Evolutionary conservation across 371 early-diverging fungal species (phyloP), one percentile per base, ranked within the genome.

Genomic region (Syncephalastrum contaminatum): DNA sequence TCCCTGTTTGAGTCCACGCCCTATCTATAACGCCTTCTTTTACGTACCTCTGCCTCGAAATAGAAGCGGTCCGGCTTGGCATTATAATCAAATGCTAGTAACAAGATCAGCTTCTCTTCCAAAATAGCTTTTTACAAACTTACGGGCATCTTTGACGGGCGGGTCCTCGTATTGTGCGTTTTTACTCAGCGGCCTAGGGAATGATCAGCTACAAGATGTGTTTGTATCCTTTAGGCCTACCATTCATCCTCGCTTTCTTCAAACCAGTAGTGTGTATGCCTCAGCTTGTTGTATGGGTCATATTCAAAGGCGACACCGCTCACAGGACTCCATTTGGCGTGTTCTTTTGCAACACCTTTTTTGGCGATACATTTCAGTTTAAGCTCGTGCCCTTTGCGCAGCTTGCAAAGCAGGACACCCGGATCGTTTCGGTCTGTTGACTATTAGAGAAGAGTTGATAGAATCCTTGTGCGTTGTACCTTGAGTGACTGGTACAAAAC

Each of bases 281-380:
- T 72, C 51, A 97, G 68, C 59, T 86, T 88, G 76, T 99, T 99
- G 70, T 96, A 88, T 46, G 94, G 95, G 68, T 99, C 99, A 64
- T 99, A 99, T 64, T 96, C 97, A 71, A 97, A 99, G 1, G 90
- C 84, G 4, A 99, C 89, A 13, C 90, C 97, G 56, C 91, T 83
- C 25, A 94, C 93, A 25, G 99, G 99, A 56, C 91, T 91, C 99
- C 99, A 99, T 69, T 99, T 99, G 22, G 99, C 93, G 75, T 99
- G 99, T 58, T 95, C 96, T 70, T 98, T 97, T 19, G 92, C 96
- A 21, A 90, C 93, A 21, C 99, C 99, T 81, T 93, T 93, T 63
- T 91, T 91, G 13, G 92, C 93, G 51, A 92, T 86, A 53, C 93
- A 91, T 62, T 87, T 88, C 27, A 98, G 69, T 51, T 90, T 88